Evolutionary conservation across 305 asterid species (phyloP).

Genomic region (Fraxinus dipetala): DNA sequence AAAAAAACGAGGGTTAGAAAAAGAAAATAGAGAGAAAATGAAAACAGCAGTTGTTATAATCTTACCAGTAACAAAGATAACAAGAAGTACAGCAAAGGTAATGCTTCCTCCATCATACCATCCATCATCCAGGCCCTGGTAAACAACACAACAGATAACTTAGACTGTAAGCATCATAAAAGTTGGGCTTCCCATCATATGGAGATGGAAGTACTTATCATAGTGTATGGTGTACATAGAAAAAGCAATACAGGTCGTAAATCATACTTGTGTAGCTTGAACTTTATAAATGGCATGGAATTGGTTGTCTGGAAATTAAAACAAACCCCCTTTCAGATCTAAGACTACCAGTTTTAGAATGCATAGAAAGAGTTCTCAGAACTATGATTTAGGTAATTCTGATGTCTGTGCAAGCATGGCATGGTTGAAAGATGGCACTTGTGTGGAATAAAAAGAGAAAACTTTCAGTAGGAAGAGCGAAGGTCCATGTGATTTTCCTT

Average conservation of each 20-base stretch:
- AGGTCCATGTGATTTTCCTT: not conserved
- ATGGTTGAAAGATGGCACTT: not conserved
- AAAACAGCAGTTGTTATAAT: not conserved
- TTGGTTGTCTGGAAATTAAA: not conserved
- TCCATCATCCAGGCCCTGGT: constrained; percentile 75
- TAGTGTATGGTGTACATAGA: constrained; percentile 12
- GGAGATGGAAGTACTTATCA: not conserved
- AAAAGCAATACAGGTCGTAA: not conserved
- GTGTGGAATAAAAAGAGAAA: not conserved
- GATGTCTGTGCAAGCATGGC: not conserved
- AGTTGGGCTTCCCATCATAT: not conserved
- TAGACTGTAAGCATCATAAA: not conserved
- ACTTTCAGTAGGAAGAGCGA: not conserved
- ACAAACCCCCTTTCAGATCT: not conserved
- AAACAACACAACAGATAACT: constrained; percentile 9
- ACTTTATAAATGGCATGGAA: not conserved
- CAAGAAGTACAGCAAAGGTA: constrained; percentile 87
- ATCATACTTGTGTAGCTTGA: constrained; percentile 6
- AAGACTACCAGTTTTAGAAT: constrained; percentile 1
- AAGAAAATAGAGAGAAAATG: not conserved
- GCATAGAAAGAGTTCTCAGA: not conserved
- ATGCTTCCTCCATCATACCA: constrained; percentile 99
- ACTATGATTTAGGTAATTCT: not conserved
- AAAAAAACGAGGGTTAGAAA: not conserved
- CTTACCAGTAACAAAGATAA: constrained; percentile 82